These are phyloP conservation scores for Senecio squalidus DNA, from an alignment of 140 eudicot genomes.

Conservation along the genomic window DNA sequence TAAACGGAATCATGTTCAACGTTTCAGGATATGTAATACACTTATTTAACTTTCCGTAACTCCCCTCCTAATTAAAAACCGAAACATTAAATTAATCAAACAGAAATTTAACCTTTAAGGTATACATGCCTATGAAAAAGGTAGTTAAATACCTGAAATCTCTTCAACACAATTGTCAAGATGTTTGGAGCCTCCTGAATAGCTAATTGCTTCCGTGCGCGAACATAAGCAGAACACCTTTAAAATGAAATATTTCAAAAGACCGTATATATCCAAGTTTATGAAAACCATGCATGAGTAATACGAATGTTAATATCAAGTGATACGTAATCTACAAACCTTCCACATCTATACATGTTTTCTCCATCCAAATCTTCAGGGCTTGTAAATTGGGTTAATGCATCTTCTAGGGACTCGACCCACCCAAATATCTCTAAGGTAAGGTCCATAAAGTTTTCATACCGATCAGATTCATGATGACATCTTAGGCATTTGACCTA, in stretches of 20 bases:
- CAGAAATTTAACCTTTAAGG: too few relatives aligned
- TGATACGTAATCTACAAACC: constrained; percentile 42
- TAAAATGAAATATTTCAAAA: constrained; percentile 10
- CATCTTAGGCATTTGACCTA: constrained; percentile 86
- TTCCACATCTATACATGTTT: constrained; percentile 90
- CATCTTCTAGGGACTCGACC: constrained; percentile 86
- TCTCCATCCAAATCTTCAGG: constrained; percentile 90
- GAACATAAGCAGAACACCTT: constrained; percentile 81
- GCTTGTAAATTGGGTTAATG: constrained; percentile 77
- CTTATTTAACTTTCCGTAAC: constrained; percentile 82
- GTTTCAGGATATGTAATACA: constrained; percentile 69
- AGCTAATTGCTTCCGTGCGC: constrained; percentile 77
- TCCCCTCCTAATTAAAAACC: constrained; percentile 60
- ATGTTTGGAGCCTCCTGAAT: constrained; percentile 93
- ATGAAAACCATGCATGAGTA: neutral
- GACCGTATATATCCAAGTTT: neutral
- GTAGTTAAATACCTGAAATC: constrained; percentile 99
- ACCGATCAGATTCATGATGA: constrained; percentile 74
- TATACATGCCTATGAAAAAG: too few relatives aligned
- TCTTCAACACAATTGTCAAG: constrained; percentile 76
- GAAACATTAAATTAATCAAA: neutral
- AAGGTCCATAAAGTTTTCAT: constrained; percentile 84
- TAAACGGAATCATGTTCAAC: constrained; percentile 83
- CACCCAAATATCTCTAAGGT: constrained; percentile 75
- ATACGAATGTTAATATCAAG: neutral